Percentiles rank a stretch among this genome's conserved stretches.
Conservation (phyloP, 257 asterid genomes). For the Forsythia suspensa region DNA sequence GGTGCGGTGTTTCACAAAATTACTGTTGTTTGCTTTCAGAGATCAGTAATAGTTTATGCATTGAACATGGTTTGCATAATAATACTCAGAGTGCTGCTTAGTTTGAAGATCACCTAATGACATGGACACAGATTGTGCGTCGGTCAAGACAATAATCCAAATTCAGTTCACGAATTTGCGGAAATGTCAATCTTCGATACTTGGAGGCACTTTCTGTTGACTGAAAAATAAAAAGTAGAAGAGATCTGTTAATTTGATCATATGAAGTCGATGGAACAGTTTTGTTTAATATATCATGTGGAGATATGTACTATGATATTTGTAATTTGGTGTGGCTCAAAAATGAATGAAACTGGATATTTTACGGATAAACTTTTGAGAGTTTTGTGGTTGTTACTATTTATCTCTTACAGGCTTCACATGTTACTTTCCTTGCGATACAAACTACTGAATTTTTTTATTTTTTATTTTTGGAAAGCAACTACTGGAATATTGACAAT, state of each 20-base stretch:
- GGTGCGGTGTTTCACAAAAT: slow-evolving; percentile 40
- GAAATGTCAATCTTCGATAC: not conserved
- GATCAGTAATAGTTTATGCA: not conserved
- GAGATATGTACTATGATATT: not conserved
- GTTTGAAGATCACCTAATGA: not conserved
- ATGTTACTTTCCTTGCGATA: not conserved
- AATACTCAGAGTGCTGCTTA: not conserved
- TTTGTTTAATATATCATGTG: not conserved
- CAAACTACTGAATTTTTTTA: too few relatives aligned
- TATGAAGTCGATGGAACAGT: not conserved
- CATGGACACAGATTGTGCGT: not conserved
- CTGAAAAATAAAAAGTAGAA: not conserved
- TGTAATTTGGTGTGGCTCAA: not conserved
- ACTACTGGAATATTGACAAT: too few relatives aligned
- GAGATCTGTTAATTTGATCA: not conserved
- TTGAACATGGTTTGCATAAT: not conserved
- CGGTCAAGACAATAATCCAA: not conserved
- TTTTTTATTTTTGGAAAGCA: too few relatives aligned
- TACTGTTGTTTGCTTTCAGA: not conserved
- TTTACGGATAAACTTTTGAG: not conserved
- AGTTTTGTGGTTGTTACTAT: not conserved
- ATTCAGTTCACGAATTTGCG: not conserved
- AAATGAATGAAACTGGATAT: not conserved
- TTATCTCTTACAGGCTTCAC: not conserved
- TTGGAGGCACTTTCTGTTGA: not conserved